Conservation (phyloP, 225 moss, liverwort and hornwort genomes). For the Takakia lepidozioides region DNA sequence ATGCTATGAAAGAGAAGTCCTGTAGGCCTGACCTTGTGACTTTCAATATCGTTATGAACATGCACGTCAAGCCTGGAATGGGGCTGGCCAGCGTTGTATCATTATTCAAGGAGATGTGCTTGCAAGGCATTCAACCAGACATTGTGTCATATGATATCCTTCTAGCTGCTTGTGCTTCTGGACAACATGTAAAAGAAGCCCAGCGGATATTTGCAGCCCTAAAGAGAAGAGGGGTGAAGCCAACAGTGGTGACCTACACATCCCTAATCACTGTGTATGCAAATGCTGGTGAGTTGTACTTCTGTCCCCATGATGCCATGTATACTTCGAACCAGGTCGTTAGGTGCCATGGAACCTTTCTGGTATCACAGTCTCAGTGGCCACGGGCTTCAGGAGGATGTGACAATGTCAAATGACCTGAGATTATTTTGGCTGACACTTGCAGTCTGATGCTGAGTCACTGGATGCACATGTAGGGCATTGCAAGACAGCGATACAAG, state of each 20-base stretch:
- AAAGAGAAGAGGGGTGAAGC: slow-evolving; percentile 76
- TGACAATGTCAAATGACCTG: too few species aligned
- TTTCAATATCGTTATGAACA: slow-evolving; percentile 86
- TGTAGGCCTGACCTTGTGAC: slow-evolving; percentile 68
- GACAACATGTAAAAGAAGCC: slow-evolving; percentile 74
- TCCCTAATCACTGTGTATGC: slow-evolving; percentile 70
- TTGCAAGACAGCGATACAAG: slow-evolving; percentile 50
- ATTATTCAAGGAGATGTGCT: slow-evolving; percentile 80
- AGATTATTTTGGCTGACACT: too few species aligned
- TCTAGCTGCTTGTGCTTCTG: slow-evolving; percentile 74
- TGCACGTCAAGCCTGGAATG: slow-evolving; percentile 63
- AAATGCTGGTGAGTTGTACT: slow-evolving; percentile 39
- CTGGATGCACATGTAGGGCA: slow-evolving; percentile 37
- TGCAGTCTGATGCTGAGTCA: background rate
- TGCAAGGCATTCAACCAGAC: slow-evolving; percentile 71
- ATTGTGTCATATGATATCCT: slow-evolving; percentile 84
- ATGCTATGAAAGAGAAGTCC: slow-evolving; percentile 58
- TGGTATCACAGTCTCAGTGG: too few species aligned
- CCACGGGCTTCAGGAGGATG: too few species aligned
- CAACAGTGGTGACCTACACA: slow-evolving; percentile 78
- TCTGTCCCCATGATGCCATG: too few species aligned
- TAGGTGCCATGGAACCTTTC: too few species aligned
- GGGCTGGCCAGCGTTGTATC: slow-evolving; percentile 76
- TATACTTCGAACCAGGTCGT: too few species aligned
- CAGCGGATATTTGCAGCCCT: slow-evolving; percentile 69